phyloP scores from a whole-genome alignment of 345 rosid species.

The Lepidium sativum region DNA sequence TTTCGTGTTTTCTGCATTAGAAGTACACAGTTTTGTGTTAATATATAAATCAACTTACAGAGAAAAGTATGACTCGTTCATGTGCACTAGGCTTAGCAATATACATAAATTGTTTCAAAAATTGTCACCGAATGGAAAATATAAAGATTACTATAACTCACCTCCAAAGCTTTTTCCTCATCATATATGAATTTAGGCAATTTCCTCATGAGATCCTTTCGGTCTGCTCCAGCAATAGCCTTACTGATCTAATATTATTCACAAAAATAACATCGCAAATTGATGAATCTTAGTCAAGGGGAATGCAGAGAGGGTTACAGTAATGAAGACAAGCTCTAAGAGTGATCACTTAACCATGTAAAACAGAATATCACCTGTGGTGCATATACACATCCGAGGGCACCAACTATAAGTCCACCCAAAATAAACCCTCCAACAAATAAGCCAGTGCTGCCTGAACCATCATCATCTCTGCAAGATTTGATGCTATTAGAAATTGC shows the following conservation, averaged over 20 bases:
- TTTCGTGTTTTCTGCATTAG: conserved; percentile 67
- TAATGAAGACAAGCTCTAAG: background rate
- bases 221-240: conserved; percentile 70
- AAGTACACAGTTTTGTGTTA: background rate
- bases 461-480: conserved; percentile 52
- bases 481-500: conserved; percentile 4
- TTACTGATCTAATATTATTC: conserved; percentile 52
- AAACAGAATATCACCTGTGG: conserved; percentile 58
- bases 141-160: conserved; percentile 15
- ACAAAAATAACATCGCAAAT: background rate
- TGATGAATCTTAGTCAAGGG: background rate
- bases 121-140: background rate
- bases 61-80: background rate
- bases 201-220: conserved; percentile 83
- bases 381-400: conserved; percentile 93
- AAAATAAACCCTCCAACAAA: conserved; percentile 90
- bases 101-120: background rate
- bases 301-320: background rate
- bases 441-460: conserved; percentile 43
- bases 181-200: conserved; percentile 96
- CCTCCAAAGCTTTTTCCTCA: conserved; percentile 93
- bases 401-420: conserved; percentile 81
- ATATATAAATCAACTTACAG: background rate
- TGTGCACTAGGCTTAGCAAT: background rate
- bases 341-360: background rate